Evolutionary conservation across 805 yeast genomes (phyloP).

Genomic region (Candida coquimbonensis): DNA sequence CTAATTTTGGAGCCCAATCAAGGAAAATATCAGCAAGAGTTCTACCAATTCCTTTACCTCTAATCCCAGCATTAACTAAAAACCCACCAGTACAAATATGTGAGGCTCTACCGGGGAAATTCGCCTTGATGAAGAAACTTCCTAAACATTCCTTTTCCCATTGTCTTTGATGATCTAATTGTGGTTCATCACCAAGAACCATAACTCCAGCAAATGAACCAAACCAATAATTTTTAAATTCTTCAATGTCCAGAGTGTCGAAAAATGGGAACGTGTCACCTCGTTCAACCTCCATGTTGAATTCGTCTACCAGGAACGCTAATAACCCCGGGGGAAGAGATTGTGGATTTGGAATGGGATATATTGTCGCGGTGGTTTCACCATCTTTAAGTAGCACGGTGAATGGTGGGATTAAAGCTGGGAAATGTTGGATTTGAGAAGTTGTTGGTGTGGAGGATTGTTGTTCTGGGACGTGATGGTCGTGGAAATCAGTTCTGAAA

Average conservation of each 20-base stretch:
- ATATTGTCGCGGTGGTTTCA: constrained; percentile 87
- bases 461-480: neutral
- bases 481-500: constrained; percentile 1
- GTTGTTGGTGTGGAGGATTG: neutral
- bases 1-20: constrained; percentile 87
- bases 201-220: constrained; percentile 72
- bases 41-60: constrained; percentile 88
- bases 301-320: constrained; percentile 83
- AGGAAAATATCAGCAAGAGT: constrained; percentile 77
- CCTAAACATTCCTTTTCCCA: constrained; percentile 96
- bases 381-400: constrained; percentile 81
- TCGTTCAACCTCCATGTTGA: constrained; percentile 83
- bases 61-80: constrained; percentile 84
- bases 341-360: constrained; percentile 64
- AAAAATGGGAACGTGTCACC: constrained; percentile 87
- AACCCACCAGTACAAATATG: constrained; percentile 90
- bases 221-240: constrained; percentile 85
- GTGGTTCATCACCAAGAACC: constrained; percentile 69
- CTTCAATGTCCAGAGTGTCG: constrained; percentile 67
- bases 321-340: constrained; percentile 73
- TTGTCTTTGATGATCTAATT: constrained; percentile 46
- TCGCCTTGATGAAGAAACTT: constrained; percentile 75
- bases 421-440: constrained; percentile 18
- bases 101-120: constrained; percentile 87
- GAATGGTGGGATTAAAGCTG: constrained; percentile 41